A percentile compares a stretch with the other conserved stretches of the same genome.
Evolutionary conservation across 305 asterid genomes (phyloP).

Genomic region (Coffea humblotiana): DNA sequence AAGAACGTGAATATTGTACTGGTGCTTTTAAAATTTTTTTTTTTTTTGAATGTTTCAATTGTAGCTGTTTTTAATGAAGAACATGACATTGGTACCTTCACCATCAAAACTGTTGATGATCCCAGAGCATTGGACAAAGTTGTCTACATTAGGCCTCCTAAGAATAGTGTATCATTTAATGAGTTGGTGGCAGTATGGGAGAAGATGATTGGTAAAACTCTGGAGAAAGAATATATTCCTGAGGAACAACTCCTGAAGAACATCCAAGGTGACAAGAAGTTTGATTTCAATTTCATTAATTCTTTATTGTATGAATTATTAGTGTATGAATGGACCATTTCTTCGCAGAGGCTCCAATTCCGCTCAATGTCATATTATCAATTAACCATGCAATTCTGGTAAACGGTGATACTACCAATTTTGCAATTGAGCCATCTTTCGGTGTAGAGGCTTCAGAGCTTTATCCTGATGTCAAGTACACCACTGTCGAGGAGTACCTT

Average conservation of each 20-base stretch:
- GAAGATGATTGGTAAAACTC: constrained; percentile 70
- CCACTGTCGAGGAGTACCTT: constrained; percentile 64
- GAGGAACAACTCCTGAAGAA: constrained; percentile 64
- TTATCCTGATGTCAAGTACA: constrained; percentile 73
- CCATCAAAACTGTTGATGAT: too few relatives aligned
- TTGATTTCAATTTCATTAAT: not conserved
- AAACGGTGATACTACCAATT: constrained; percentile 67
- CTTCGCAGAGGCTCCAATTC: constrained; percentile 55
- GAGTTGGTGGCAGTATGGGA: constrained; percentile 72
- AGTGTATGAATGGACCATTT: not conserved
- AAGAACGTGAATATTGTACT: too few relatives aligned
- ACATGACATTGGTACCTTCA: too few relatives aligned
- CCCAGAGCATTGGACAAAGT: too few relatives aligned
- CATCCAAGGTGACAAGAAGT: constrained; percentile 39
- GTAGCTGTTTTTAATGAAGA: too few relatives aligned
- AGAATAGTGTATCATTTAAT: constrained; percentile 53
- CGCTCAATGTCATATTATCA: constrained; percentile 41
- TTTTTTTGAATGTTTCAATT: too few relatives aligned
- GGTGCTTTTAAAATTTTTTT: too few relatives aligned
- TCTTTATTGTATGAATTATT: not conserved
- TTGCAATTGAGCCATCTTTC: constrained; percentile 58
- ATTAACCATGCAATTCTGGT: constrained; percentile 53
- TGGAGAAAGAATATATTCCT: constrained; percentile 48
- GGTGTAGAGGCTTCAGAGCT: constrained; percentile 75
- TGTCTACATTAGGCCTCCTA: too few relatives aligned